phyloP scores from a whole-genome alignment of 192 early-diverging fungal genomes.

The Spinellus fusiger region DNA sequence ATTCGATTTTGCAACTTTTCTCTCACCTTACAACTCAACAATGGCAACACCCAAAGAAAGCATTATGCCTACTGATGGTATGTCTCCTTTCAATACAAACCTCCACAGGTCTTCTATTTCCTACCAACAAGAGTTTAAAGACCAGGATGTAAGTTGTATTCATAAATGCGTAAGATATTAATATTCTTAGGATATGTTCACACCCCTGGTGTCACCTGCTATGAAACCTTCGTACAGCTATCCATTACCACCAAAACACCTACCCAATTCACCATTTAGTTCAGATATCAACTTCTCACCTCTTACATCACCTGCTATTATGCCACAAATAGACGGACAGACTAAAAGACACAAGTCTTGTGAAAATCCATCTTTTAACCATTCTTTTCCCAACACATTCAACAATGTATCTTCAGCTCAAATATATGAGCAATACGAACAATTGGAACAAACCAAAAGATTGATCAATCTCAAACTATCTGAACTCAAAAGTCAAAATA shows the following conservation, averaged over 20 bases:
- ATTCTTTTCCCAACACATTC: background rate
- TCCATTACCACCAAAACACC: slow-evolving; percentile 22
- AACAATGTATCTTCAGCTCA: slow-evolving; percentile 19
- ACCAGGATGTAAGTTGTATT: too few relatives aligned
- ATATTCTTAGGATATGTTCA: slow-evolving; percentile 42
- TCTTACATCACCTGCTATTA: slow-evolving; percentile 57
- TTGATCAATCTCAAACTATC: slow-evolving; percentile 19
- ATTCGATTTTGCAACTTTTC: too few relatives aligned
- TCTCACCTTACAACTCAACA: too few relatives aligned
- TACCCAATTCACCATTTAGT: slow-evolving; percentile 15
- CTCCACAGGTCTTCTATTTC: too few relatives aligned
- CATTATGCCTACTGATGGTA: too few relatives aligned
- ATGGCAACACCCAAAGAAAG: too few relatives aligned
- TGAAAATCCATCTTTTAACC: background rate
- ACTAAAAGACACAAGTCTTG: background rate
- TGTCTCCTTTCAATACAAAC: too few relatives aligned
- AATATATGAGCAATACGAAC: slow-evolving; percentile 28
- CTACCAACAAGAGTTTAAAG: too few relatives aligned
- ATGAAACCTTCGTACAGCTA: slow-evolving; percentile 59
- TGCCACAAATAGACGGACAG: slow-evolving; percentile 33
- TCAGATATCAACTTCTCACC: slow-evolving; percentile 51
- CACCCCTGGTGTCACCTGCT: slow-evolving; percentile 65
- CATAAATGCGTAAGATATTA: too few relatives aligned
- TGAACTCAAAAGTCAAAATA: slow-evolving; percentile 3
- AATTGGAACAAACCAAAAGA: slow-evolving; percentile 23